phyloP scores from a whole-genome alignment of 2,329 filamentous ascomycete species.

The Aspergillus calidoustus region DNA sequence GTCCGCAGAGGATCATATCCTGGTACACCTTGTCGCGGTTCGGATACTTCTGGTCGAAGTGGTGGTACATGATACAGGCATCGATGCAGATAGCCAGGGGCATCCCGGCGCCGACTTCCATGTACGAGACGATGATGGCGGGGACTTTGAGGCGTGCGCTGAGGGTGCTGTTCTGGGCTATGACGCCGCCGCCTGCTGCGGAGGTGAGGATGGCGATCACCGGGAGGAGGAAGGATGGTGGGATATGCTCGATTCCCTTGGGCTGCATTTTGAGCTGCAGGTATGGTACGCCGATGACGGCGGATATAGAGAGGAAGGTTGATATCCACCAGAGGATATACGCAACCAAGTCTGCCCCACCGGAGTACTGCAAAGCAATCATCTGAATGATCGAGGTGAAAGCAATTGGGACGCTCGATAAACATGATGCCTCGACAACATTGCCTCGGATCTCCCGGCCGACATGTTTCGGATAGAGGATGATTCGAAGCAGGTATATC shows the following conservation, averaged over 20 bases:
- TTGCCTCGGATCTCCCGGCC: conserved; percentile 33
- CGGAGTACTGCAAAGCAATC: conserved; percentile 55
- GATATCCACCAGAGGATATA: conserved; percentile 51
- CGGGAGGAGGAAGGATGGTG: conserved; percentile 44
- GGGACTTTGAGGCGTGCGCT: conserved; percentile 40
- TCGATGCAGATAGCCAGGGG: conserved; percentile 39
- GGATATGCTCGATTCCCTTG: conserved; percentile 37
- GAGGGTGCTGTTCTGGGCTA: conserved; percentile 38
- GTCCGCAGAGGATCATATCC: conserved; percentile 48
- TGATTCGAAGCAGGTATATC: conserved; percentile 39
- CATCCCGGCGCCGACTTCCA: conserved; percentile 43
- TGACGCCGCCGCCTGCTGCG: conserved; percentile 43
- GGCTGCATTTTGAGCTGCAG: conserved; percentile 44
- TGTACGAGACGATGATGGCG: conserved; percentile 47
- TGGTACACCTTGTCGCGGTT: conserved; percentile 35
- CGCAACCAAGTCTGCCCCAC: conserved; percentile 31
- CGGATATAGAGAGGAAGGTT: conserved; percentile 37
- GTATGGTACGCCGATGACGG: conserved; percentile 41
- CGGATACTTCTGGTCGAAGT: conserved; percentile 33
- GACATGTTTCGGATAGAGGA: conserved; percentile 39
- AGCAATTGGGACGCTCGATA: conserved; percentile 45
- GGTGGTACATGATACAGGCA: conserved; percentile 39
- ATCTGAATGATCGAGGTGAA: conserved; percentile 41
- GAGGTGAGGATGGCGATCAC: conserved; percentile 46
- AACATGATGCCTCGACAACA: conserved; percentile 43